Percentiles rank a stretch among this genome's conserved stretches.
Conservation (phyloP, 73 alveolate species). For the Symbiodinium pilosum region DNA sequence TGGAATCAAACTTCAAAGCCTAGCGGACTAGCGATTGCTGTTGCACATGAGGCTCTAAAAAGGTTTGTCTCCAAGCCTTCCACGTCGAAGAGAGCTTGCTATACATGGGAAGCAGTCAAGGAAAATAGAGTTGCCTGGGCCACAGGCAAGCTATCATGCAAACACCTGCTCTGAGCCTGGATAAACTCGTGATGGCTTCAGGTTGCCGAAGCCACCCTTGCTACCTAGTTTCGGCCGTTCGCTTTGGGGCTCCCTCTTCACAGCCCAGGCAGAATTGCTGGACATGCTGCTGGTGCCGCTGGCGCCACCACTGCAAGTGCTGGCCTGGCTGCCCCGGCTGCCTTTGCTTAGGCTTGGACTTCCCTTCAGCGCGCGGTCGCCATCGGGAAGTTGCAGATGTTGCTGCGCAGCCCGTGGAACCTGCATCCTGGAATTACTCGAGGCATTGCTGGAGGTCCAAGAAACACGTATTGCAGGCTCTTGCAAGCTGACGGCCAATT, state of each 20-base stretch:
- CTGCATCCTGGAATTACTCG: too few species aligned
- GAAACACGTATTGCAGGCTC: constrained; percentile 5
- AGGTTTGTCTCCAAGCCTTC: too few species aligned
- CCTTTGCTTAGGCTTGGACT: background rate
- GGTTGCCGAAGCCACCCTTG: background rate
- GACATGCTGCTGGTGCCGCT: background rate
- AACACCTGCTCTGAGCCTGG: background rate
- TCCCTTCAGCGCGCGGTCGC: background rate
- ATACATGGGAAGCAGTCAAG: background rate
- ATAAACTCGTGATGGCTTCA: background rate
- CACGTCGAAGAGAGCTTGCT: background rate
- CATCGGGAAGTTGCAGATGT: background rate
- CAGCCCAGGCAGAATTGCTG: background rate
- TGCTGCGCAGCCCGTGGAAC: background rate
- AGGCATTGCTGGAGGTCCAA: background rate
- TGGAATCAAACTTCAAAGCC: background rate
- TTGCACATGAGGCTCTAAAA: too few species aligned
- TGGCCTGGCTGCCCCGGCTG: background rate
- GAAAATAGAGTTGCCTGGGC: background rate
- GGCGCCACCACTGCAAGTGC: background rate
- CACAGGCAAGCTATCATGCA: background rate
- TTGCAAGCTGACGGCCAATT: background rate
- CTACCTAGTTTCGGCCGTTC: background rate
- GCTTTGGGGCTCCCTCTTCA: background rate
- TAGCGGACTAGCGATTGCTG: too few species aligned